Conservation (phyloP, 1,139 yeast species). For the Kluyveromyces marxianus region DNA sequence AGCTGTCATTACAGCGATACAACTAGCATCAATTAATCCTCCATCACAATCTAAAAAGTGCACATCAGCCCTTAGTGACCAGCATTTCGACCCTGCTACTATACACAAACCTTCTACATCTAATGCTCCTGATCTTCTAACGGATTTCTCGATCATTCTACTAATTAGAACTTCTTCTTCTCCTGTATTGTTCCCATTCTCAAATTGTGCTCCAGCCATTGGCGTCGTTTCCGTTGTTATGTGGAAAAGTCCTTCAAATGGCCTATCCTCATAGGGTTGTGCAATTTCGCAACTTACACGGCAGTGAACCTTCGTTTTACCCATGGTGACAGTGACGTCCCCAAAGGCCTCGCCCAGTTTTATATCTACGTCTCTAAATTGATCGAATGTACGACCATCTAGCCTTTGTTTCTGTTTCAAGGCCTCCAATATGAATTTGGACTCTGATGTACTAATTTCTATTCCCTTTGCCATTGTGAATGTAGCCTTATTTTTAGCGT, state of each 20-base stretch:
- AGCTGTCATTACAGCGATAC: slow-evolving; percentile 85
- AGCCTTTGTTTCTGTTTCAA: slow-evolving; percentile 55
- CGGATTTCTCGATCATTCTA: slow-evolving; percentile 82
- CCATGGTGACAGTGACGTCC: slow-evolving; percentile 68
- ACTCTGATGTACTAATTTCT: slow-evolving; percentile 62
- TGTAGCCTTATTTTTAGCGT: neutral
- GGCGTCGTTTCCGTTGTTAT: slow-evolving; percentile 84
- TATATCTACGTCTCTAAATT: slow-evolving; percentile 58
- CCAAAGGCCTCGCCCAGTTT: slow-evolving; percentile 68
- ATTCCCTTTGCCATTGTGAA: slow-evolving; percentile 45
- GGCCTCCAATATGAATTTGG: slow-evolving; percentile 51
- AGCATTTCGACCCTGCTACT: slow-evolving; percentile 82
- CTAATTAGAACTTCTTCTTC: slow-evolving; percentile 76
- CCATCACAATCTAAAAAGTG: slow-evolving; percentile 89
- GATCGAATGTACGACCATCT: slow-evolving; percentile 60
- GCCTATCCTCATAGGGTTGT: slow-evolving; percentile 82
- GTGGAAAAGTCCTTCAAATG: slow-evolving; percentile 83
- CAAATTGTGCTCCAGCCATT: slow-evolving; percentile 83
- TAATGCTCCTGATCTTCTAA: slow-evolving; percentile 80
- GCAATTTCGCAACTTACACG: slow-evolving; percentile 75
- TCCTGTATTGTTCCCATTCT: slow-evolving; percentile 54
- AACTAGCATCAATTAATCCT: slow-evolving; percentile 81
- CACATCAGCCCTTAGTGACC: slow-evolving; percentile 85
- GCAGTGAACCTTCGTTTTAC: slow-evolving; percentile 67
- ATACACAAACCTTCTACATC: slow-evolving; percentile 88